Conservation (phyloP, 495 filamentous ascomycete genomes). For the Rusavskia elegans region DNA sequence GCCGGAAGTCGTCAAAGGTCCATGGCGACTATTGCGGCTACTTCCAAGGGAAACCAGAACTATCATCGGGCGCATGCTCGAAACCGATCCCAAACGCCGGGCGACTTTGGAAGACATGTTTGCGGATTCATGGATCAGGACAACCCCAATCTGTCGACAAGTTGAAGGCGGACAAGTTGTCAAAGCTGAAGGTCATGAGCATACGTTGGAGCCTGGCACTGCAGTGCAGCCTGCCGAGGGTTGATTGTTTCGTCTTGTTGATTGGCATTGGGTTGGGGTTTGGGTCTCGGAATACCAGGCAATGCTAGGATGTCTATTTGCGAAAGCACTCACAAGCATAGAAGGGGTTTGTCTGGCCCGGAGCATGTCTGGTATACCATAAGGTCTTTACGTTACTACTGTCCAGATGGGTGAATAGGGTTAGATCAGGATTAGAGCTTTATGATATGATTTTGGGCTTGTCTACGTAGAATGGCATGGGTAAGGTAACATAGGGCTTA, state of each 20-base stretch:
- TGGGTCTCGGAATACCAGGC: no score
- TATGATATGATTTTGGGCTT: no score
- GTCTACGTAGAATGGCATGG: no score
- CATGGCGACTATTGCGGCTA: constrained; percentile 82
- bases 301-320: no score
- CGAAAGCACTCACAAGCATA: no score
- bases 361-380: no score
- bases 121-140: constrained; percentile 75
- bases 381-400: no score
- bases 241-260: neutral
- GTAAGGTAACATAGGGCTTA: no score
- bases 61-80: constrained; percentile 86
- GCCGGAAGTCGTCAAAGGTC: constrained; percentile 73
- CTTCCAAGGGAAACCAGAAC: constrained; percentile 79
- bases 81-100: constrained; percentile 68
- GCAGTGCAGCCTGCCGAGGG: constrained; percentile 6
- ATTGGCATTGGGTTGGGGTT: no score
- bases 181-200: constrained; percentile 39
- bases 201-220: constrained; percentile 45
- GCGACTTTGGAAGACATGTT: constrained; percentile 75
- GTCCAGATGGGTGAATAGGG: no score
- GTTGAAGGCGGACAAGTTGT: constrained; percentile 38
- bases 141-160: constrained; percentile 48
- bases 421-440: no score
- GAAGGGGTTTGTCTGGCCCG: no score